Base-by-base conservation (phyloP, 2,329 filamentous ascomycete species). In the Arthrocladium fulminans region DNA sequence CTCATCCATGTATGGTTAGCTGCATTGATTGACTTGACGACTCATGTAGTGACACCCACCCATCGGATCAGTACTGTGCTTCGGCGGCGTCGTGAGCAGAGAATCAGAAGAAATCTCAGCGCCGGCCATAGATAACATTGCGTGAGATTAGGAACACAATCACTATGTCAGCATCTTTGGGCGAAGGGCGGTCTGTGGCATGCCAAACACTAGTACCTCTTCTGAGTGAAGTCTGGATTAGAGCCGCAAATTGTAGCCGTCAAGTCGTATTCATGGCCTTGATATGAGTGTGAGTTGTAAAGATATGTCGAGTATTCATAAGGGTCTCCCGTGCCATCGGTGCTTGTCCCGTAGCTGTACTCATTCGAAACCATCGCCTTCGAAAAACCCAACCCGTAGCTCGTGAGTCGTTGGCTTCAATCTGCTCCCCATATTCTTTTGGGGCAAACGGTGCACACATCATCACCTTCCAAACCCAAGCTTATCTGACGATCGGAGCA, bases 141-240 rank as follows among this genome's bases (percentile, higher is more conserved):
- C 61, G 62, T 2, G 54, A n/a, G 3, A 39, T 54, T 2, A 67
- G 54, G 49, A 64, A 65, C 41, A 65, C 57, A 5, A 66, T 30
- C 13, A 56, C 53, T 8, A 62, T 44, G 38, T 68, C 65, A 8
- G 59, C 60, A 34, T 66, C 57, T 2, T 48, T 52, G 13, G 53
- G 49, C 1, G 51, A 51, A 25, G 67, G 59, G 19, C 52, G 54
- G 10, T 57, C 52, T 22, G 63, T 60, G 2, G 65, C 60, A 3
- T 29, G 8, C 58, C 57, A 61, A 8, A 29, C 7, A 7, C 4
- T 5, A 25, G 23, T 12, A 15, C 23, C 13, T 42, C 23, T 8
- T 8, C 15, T 20, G n/a, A 19, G 17, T 20, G 10, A 15, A n/a
- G 23, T 25, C 19, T n/a, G 13, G 39, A 24, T 42, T 9, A 4